Base-by-base conservation (phyloP, 805 yeast genomes). In the Hanseniaspora lindneri region DNA sequence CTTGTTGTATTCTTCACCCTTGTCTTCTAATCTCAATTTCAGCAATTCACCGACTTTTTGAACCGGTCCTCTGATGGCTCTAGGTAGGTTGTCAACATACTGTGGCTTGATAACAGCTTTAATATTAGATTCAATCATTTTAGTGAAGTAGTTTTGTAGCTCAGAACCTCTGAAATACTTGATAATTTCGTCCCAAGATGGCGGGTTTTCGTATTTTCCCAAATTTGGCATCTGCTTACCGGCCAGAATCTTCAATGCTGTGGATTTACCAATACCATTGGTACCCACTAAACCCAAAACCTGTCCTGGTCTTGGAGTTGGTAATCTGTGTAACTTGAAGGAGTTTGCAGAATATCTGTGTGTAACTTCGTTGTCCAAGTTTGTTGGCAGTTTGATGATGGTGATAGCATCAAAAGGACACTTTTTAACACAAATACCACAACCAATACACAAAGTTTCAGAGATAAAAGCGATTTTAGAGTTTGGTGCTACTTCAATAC, bases 391-490 rank as follows among this genome's bases (percentile, higher is more conserved):
- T 63, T 92, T 92, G 71, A 92, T 92, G 63, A 92, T 92, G 61
- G 77, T 83, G 60, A 92, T 88, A 54, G 98, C 98, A 60, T 89
- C 95, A 62, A 92, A 92, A 27, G 98, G 98, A 69, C 98, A 92
- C 65, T 87, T 92, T 68, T 92, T 92, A 47, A 88, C 95, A 76
- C 98, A 92, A 58, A 92, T 92, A 87, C 98, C 98, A 74, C 98
- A 92, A 65, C 98, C 98, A 59, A 92, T 89, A 75, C 98, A 92
- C 62, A 92, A 71, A 34, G 71, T 84, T 65, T 92, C 98, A 16
- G 95, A 84, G 51, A 92, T 85, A 65, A 88, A 92, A 14, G 97
- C 95, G 61, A 92, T 85, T 63, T 92, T 92, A 53, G 83, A 77
- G 19, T 80, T 75, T 54, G 97, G 95, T 0, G 84, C 69, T 41